Evolutionary conservation across 345 rosid species (phyloP), one percentile per base, ranked within the genome.

Genomic region (Physaria fendleri): DNA sequence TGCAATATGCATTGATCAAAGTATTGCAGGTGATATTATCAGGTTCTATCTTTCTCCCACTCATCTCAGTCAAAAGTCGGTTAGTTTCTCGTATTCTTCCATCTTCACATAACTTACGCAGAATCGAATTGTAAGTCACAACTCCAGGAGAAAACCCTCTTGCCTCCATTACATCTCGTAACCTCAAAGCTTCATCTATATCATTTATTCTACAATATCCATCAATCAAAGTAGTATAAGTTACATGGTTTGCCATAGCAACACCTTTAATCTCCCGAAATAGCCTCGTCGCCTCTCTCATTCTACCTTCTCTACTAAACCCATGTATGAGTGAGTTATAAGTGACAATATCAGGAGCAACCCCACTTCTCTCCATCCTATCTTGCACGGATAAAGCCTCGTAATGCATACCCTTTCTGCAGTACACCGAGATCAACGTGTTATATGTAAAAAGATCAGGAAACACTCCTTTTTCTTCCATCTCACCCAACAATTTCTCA

Each of bases 1-100:
- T 92, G 69, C 93, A 76, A 64, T 92, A 88, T 6, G 95, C 97
- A 48, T 88, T 92, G 39, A 86, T 84, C 78, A 92, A 74, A 14
- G 95, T 88, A 64, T 88, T 92, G 74, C 95, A 92, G 0, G 98
- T 92, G 33, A 86, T 58, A 61, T 80, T 88, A 72, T 92, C 97
- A 25, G 98, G 91, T 62, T 84, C 85, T 24, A 92, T 56, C 29
- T 62, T 81, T 72, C 62, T 82, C 24, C 79, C 97, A 37, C 74
- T 79, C 98, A 92, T 86, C 81, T 88, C 95, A 65, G 58, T 77
- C 71, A 88, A 71, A 30, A 92, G 79, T 59, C 68, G 67, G 65
- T 88, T 92, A 30, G 89, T 87, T 59, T 88, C 97, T 69, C 81
- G 78, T 66, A 88, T 74, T 68, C 96, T 82, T 30, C 97, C 93